phyloP scores from a whole-genome alignment of 129 eudicot genomes.

The Saussurea involucrata region DNA sequence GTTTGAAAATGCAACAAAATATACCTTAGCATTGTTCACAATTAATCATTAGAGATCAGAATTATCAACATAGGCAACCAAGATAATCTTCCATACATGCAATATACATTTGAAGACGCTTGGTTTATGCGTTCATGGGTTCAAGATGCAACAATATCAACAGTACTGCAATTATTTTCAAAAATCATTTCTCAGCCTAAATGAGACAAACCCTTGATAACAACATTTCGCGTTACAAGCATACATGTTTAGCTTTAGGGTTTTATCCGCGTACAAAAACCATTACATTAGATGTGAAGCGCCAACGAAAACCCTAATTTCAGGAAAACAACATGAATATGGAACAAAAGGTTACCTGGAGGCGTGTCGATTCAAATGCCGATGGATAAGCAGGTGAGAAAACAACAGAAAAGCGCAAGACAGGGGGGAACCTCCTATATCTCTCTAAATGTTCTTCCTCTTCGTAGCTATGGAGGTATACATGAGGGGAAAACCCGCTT shows the following conservation, averaged over 20 bases:
- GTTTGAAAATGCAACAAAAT: not conserved
- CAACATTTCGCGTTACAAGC: conserved; percentile 4
- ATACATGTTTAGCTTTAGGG: conserved; percentile 15
- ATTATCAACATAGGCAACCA: conserved; percentile 1
- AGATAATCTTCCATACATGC: conserved; percentile 1
- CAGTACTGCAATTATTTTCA: not conserved
- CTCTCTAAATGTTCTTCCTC: conserved; percentile 14
- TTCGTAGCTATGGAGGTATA: conserved; percentile 13
- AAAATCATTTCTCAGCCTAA: not conserved
- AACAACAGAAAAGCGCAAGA: not conserved
- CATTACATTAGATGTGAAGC: not conserved
- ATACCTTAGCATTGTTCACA: not conserved
- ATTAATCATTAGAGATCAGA: not conserved
- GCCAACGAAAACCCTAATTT: not conserved
- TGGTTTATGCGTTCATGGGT: not conserved
- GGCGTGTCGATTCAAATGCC: conserved; percentile 9
- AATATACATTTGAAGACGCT: conserved; percentile 1
- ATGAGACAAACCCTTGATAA: conserved; percentile 18
- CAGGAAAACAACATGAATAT: not conserved
- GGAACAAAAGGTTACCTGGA: conserved; percentile 6
- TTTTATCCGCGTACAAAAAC: conserved; percentile 8
- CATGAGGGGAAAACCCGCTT: conserved; percentile 23
- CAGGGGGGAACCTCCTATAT: not conserved
- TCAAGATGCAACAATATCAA: conserved; percentile 7
- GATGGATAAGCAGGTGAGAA: conserved; percentile 15